Conservation (phyloP, 176 grass and related monocot genomes). For the Pontederia paniculata region DNA sequence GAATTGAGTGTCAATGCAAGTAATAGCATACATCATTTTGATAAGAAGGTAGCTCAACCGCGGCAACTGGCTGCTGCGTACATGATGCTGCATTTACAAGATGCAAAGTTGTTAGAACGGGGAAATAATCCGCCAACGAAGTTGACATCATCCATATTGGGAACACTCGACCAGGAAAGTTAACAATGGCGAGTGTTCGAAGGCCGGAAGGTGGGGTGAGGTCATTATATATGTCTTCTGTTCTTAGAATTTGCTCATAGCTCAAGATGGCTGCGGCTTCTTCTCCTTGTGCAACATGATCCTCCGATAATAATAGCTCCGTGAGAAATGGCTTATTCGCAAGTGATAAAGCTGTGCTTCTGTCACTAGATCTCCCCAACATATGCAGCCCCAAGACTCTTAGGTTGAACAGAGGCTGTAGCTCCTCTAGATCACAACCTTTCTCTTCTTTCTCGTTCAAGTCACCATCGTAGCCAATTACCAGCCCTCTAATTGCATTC, state of each 20-base stretch:
- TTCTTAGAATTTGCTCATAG: constrained; percentile 18
- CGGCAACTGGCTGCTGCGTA: no score
- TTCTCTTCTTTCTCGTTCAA: neutral
- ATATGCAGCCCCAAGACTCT: constrained; percentile 50
- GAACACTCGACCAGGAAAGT: no score
- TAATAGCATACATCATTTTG: no score
- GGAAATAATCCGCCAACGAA: no score
- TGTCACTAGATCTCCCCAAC: constrained; percentile 25
- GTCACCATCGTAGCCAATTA: constrained; percentile 21
- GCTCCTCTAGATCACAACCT: constrained; percentile 12
- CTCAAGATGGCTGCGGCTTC: neutral
- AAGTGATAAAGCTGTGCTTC: constrained; percentile 36
- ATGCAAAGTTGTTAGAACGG: no score
- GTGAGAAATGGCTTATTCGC: constrained; percentile 54
- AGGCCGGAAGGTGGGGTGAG: constrained; percentile 41
- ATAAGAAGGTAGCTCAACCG: no score
- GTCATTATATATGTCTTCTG: constrained; percentile 62
- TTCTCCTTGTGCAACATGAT: no score
- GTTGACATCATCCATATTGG: no score
- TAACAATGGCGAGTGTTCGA: neutral
- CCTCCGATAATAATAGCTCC: constrained; percentile 33
- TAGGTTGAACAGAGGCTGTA: constrained; percentile 46
- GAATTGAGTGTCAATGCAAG: no score
- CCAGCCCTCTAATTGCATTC: neutral
- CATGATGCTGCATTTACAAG: no score